phyloP scores from a whole-genome alignment of 768 basidiomycete species.

The Dioszegia aurantiaca region DNA sequence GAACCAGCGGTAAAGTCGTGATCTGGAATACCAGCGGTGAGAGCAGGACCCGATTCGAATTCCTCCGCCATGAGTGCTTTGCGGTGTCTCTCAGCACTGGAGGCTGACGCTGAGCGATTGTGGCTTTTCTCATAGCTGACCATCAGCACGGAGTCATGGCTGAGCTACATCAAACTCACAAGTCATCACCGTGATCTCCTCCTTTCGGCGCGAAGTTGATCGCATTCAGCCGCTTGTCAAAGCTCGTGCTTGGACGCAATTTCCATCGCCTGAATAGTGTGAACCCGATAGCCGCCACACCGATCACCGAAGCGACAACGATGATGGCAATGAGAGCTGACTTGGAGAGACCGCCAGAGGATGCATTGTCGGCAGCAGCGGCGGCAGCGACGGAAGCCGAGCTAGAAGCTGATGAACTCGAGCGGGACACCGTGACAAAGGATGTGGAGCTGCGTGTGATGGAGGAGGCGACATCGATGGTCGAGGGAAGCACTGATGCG shows the following conservation, averaged over 20 bases:
- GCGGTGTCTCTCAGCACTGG: conserved; percentile 41
- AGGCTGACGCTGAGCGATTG: conserved; percentile 35
- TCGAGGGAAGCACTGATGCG: neutral
- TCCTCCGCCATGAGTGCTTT: conserved; percentile 44
- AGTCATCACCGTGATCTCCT: conserved; percentile 36
- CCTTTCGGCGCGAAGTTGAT: conserved; percentile 48
- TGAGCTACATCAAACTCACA: no score
- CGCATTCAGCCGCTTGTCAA: conserved; percentile 45
- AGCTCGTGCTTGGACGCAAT: conserved; percentile 41
- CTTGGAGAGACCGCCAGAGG: conserved; percentile 36
- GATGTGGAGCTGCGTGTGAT: conserved; percentile 6
- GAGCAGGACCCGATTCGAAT: conserved; percentile 24
- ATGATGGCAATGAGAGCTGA: conserved; percentile 44
- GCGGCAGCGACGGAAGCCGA: conserved; percentile 18
- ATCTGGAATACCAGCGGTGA: conserved; percentile 40
- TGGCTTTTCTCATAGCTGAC: conserved; percentile 46
- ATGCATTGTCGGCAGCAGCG: conserved; percentile 2
- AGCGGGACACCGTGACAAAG: neutral
- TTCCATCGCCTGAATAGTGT: conserved; percentile 49
- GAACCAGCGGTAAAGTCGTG: conserved; percentile 49
- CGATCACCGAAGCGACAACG: conserved; percentile 46
- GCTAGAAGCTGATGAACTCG: conserved; percentile 14
- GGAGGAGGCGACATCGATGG: neutral
- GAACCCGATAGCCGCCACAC: conserved; percentile 35
- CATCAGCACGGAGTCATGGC: no score